Evolutionary conservation across 2,329 filamentous ascomycete genomes (phyloP), one percentile per base, ranked within the genome.

Genomic region (Pseudogymnoascus sp.): DNA sequence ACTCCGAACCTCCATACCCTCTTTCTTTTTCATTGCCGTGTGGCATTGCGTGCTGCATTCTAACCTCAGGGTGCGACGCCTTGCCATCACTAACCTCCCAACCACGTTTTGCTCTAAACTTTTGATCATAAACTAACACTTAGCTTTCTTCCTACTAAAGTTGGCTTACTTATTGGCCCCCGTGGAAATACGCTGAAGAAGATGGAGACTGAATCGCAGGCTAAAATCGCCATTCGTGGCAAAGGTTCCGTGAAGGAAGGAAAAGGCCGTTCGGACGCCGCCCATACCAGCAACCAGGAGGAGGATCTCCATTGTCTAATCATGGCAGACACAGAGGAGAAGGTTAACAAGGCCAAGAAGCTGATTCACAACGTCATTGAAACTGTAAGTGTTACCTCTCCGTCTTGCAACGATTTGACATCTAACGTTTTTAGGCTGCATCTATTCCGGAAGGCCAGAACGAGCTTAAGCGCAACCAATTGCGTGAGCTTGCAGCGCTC

Each of bases 121-220:
- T 70, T 71, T 71, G 69, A 72, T 67, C 70, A 70, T 70, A 67
- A 61, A 96, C 92, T 97, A 96, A 99, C 91, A 90, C 86, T 80
- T 89, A 92, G 89, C 85, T 89, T 86, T 81, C 81, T 80, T 77
- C n/a, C 76, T 79, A 84, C 83, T 88, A 86, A 96, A 99, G 94
- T 99, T 86, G 94, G 94, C 78, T 87, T 99, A 84, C 91, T 99
- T 77, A 99, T 99, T 86, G 94, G 94, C 78, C 94, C 94, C 78
- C 94, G 94, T 93, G 94, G 94, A 78, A 99, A 99, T 76, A 99
- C 94, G 69, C 80, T 99, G 74, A 99, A 99, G 81, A 99, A 97
- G 77, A 99, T 99, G 94, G 94, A 99, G 76, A 85, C 88, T 72
- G 92, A 99, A 78, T 99, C 94, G 62, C 88, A 88, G 66, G 94